Base-by-base conservation (phyloP, 2,329 filamentous ascomycete species). In the Fusarium xylarioides region DNA sequence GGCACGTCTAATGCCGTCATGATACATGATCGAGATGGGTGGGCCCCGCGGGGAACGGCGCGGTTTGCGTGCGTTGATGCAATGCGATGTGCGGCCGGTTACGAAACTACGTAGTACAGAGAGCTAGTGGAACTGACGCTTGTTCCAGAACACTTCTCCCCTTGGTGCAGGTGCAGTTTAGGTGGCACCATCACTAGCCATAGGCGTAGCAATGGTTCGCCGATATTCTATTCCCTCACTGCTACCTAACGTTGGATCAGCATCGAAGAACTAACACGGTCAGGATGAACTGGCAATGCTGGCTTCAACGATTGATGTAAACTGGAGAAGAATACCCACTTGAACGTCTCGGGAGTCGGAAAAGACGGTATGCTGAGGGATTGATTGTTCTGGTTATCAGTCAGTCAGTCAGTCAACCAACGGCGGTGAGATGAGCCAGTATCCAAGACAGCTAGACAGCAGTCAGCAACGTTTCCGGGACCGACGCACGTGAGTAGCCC, bases 111-210 rank as follows among this genome's bases (percentile, higher is more conserved):
- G n/a, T n/a, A n/a, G n/a, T n/a, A n/a, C 59, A 57, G 26, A 43
- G 57, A 54, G 59, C 68, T 74, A 74, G 71, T 46, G 68, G 46
- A 53, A 72, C 44, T 66, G 62, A 70, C 69, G 38, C 70, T 67
- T 73, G 59, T 74, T 74, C 72, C 59, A 73, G 72, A 74, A 74
- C 52, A 73, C 67, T 74, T 56, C 68, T 74, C 58, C 56, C 63
- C 67, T 63, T 50, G 55, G 62, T 57, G 44, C 46, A 44, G 10
- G 34, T 46, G 35, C 38, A 43, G 30, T 26, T 44, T 56, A 46
- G 40, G 32, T 34, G 58, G 55, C 43, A 55, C 46, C 38, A 68
- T 35, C 46, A 34, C 28, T 42, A 26, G 19, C n/a, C 30, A 30
- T 46, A 35, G 38, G 44, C n/a, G 26, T 28, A 53, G 47, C 63